A percentile compares a stretch with the other conserved stretches of the same genome.
phyloP scores from a whole-genome alignment of 805 yeast genomes.

The Schwanniomyces pseudopolymorphus region DNA sequence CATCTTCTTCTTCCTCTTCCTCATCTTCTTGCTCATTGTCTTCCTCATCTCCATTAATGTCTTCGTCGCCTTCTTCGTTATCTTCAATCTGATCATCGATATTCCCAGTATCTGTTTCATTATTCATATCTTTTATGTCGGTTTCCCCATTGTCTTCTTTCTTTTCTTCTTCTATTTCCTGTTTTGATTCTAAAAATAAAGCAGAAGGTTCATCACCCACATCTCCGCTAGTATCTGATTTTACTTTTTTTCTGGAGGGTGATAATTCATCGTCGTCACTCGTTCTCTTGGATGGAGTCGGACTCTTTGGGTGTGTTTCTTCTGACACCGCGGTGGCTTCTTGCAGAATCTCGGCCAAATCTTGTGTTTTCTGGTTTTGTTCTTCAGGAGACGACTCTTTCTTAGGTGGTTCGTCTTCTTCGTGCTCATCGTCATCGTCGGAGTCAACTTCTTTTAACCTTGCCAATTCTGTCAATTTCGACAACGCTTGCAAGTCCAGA shows the following conservation, averaged over 20 bases:
- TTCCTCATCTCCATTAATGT: slow-evolving; percentile 10
- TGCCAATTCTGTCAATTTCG: slow-evolving; percentile 44
- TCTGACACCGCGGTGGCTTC: background rate
- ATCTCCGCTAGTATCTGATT: slow-evolving; percentile 8
- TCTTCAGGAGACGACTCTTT: background rate
- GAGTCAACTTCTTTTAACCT: slow-evolving; percentile 37
- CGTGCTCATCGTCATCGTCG: slow-evolving; percentile 25
- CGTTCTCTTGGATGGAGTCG: background rate
- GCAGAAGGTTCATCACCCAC: slow-evolving; percentile 10
- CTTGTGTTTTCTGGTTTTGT: slow-evolving; percentile 6
- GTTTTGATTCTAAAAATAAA: slow-evolving; percentile 11
- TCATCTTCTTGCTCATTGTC: slow-evolving; percentile 13
- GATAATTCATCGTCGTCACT: background rate
- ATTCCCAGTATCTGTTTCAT: slow-evolving; percentile 15
- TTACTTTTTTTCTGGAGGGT: background rate
- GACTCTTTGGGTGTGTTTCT: background rate
- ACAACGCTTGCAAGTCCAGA: slow-evolving; percentile 38
- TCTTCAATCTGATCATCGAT: slow-evolving; percentile 20
- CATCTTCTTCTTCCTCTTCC: slow-evolving; percentile 11
- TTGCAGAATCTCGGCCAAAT: background rate
- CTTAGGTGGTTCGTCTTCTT: slow-evolving; percentile 11
- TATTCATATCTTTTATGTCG: slow-evolving; percentile 3
- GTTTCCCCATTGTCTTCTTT: slow-evolving; percentile 14
- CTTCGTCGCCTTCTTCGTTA: slow-evolving; percentile 16
- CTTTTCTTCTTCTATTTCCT: slow-evolving; percentile 16